Evolutionary conservation across 805 yeast genomes (phyloP).

Genomic region (Debaryomyces prosopidis): DNA sequence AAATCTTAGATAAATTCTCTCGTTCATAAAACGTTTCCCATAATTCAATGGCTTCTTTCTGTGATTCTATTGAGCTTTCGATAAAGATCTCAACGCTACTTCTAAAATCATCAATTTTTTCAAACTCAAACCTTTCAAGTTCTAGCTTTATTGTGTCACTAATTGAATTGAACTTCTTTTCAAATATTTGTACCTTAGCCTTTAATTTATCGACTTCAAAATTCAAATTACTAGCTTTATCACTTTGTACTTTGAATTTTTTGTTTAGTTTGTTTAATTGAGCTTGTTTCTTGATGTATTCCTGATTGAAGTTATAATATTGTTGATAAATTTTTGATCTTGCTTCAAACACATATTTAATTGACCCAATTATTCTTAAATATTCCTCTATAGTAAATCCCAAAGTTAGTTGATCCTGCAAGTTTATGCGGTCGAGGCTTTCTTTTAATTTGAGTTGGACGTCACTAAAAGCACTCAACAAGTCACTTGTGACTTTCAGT

Average conservation of each 20-base stretch:
- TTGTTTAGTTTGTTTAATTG: conserved; percentile 43
- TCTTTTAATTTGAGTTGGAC: conserved; percentile 72
- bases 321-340: conserved; percentile 57
- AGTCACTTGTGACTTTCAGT: conserved; percentile 60
- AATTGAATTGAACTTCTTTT: conserved; percentile 61
- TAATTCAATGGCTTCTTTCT: conserved; percentile 85
- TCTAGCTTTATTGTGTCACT: conserved; percentile 69
- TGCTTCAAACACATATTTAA: conserved; percentile 71
- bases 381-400: conserved; percentile 91
- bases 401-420: conserved; percentile 83
- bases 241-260: conserved; percentile 54
- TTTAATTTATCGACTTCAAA: conserved; percentile 61
- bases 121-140: conserved; percentile 66
- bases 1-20: conserved; percentile 23
- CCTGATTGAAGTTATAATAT: conserved; percentile 44
- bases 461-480: conserved; percentile 69
- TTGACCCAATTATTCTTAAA: conserved; percentile 71
- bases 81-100: conserved; percentile 86
- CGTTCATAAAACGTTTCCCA: conserved; percentile 85
- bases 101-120: conserved; percentile 79
- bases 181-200: conserved; percentile 52
- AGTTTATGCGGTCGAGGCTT: conserved; percentile 70
- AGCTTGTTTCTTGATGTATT: conserved; percentile 46
- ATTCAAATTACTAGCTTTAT: conserved; percentile 57
- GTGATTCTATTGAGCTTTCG: conserved; percentile 88